These are phyloP conservation scores for Trichomonas gallinae DNA, from an alignment of 208 protist genomes.

Conservation along the genomic window DNA sequence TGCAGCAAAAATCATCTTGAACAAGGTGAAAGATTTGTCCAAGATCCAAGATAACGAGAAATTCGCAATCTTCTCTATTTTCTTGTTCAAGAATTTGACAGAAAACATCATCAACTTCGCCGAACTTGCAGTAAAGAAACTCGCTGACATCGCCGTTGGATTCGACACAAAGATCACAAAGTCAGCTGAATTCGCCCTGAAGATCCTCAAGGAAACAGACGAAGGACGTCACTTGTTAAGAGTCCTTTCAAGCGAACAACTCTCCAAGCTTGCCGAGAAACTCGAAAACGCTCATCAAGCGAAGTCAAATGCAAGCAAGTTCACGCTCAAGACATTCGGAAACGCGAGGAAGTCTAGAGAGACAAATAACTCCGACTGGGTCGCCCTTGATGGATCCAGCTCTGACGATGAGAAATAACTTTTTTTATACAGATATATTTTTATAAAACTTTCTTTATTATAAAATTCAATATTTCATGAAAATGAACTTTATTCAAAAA, in stretches of 20 bases:
- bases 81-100: not conserved
- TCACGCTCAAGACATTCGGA: not conserved
- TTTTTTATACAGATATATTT: too few species aligned
- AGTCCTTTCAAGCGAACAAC: not conserved
- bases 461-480: too few species aligned
- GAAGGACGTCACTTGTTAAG: not conserved
- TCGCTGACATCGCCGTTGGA: not conserved
- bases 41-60: not conserved
- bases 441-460: too few species aligned
- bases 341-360: not conserved
- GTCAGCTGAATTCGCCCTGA: not conserved
- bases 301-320: not conserved
- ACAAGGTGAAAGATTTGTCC: not conserved
- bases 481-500: too few species aligned
- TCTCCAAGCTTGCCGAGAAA: not conserved
- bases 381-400: not conserved
- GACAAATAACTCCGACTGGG: not conserved
- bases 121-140: not conserved
- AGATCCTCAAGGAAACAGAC: not conserved
- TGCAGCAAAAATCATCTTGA: not conserved
- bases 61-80: not conserved
- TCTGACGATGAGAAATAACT: not conserved
- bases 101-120: not conserved
- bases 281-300: not conserved
- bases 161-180: not conserved